These are phyloP conservation scores for Orbilia blumenaviensis DNA, from an alignment of 2,329 filamentous ascomycete genomes.

Conservation along the genomic window DNA sequence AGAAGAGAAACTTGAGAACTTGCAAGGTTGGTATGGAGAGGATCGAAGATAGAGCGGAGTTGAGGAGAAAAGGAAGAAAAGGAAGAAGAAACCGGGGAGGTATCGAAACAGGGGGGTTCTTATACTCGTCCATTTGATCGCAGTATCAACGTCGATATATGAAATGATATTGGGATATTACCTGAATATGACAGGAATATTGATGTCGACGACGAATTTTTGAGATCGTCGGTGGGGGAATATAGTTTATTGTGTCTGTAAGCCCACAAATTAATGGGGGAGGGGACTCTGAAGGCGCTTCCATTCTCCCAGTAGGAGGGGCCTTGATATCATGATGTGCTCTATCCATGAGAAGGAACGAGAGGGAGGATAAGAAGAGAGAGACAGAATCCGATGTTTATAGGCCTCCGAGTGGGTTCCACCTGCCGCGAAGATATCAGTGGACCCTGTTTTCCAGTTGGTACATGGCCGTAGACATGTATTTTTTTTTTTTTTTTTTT, in stretches of 20 bases:
- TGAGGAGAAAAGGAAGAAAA: conserved; percentile 3
- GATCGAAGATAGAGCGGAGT: conserved; percentile 20
- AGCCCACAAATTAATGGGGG: not conserved
- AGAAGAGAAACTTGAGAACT: not conserved
- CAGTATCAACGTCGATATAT: conserved; percentile 28
- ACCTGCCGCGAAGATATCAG: not conserved
- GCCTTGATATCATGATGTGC: not conserved
- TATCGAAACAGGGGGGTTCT: not conserved
- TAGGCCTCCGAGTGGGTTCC: not conserved
- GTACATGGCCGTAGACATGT: not conserved
- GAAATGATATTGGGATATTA: conserved; percentile 25
- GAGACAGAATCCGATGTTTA: not conserved
- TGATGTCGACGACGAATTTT: not conserved
- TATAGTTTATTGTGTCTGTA: not conserved
- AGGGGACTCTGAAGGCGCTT: no score
- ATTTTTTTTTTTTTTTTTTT: not conserved
- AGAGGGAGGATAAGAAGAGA: not conserved
- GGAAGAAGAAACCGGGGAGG: not conserved
- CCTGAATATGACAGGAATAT: not conserved
- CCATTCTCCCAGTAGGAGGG: not conserved
- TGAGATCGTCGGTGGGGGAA: not conserved
- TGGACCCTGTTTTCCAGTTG: not conserved
- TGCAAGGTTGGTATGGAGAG: conserved; percentile 22
- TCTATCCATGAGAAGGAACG: not conserved
- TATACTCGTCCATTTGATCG: not conserved